Evolutionary conservation across 2,329 filamentous ascomycete genomes (phyloP), one percentile per base, ranked within the genome.

Genomic region (Coniochaeta sp.): DNA sequence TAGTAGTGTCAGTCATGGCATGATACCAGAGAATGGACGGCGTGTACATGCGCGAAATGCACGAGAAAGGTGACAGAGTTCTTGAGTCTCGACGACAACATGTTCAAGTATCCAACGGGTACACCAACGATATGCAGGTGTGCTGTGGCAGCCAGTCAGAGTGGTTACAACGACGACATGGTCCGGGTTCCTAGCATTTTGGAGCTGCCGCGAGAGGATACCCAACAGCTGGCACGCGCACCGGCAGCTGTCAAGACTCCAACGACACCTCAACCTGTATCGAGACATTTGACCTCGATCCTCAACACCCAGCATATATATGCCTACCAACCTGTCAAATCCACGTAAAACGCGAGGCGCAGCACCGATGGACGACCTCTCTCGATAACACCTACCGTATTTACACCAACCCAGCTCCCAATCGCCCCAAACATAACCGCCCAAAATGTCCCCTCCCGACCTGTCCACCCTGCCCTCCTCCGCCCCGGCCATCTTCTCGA

Each of bases 401-500:
- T 44, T 44, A 28, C 19, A 26, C 40, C 40, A 28, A 50, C 28
- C 44, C 44, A 14, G 10, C 24, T 7, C 19, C 28, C 44, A 16
- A 50, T 32, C 36, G 7, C 36, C 14, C 44, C 5, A 16, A 4
- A 28, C n/a, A 14, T 16, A 26, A 8, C 22, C 24, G 3, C 30
- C 32, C 52, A 38, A 36, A 22, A 56, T 56, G 54, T 34, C 54
- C 28, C 3, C 32, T n/a, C 26, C 73, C 57, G 81, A 85, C 70
- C 73, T 77, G 50, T 74, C 79, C 40, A 68, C 70, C 64, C 69
- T 83, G 62, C 78, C 79, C 60, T 78, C 79, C 60, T 78, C 78
- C 57, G 81, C 81, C 61, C n/a, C n/a, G n/a, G 70, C 77, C 61
- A 77, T 87, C 69, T 85, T 86, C 73, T 77, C 69, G 22, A 24